Conservation (phyloP, 176 grass and related monocot species). For the Oryza nivara region DNA sequence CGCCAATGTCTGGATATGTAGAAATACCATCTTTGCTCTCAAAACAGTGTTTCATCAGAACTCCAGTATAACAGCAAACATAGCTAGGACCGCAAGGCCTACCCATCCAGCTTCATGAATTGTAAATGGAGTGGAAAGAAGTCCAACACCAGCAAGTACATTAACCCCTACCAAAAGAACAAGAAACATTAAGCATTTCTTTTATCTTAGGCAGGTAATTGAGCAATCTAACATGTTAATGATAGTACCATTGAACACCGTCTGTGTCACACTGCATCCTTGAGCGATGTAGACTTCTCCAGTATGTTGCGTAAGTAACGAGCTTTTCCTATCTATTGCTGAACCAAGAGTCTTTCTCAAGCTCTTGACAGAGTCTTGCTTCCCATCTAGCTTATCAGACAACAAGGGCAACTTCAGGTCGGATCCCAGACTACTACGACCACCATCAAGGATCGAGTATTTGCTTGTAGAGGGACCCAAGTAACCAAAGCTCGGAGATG, state of each 20-base stretch:
- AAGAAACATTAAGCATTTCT: conserved; percentile 14
- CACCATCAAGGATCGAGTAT: conserved; percentile 54
- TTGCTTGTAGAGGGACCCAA: conserved; percentile 64
- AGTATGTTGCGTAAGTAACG: conserved; percentile 55
- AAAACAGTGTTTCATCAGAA: conserved; percentile 83
- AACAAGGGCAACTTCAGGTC: conserved; percentile 68
- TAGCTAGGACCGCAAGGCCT: conserved; percentile 57
- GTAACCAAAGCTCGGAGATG: conserved; percentile 85
- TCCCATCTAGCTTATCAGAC: conserved; percentile 52
- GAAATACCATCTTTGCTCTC: conserved; percentile 90
- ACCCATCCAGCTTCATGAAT: conserved; percentile 85
- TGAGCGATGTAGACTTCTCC: conserved; percentile 64
- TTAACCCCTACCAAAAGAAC: conserved; percentile 65
- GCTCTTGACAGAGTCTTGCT: conserved; percentile 56
- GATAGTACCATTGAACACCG: conserved; percentile 89
- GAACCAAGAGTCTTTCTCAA: conserved; percentile 52
- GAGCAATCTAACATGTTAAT: neutral
- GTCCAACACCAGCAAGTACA: conserved; percentile 80
- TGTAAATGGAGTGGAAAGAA: conserved; percentile 91
- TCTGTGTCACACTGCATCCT: conserved; percentile 85
- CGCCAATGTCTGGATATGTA: conserved; percentile 93
- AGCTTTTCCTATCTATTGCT: conserved; percentile 52
- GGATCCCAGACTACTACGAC: conserved; percentile 58
- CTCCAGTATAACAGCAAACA: conserved; percentile 93
- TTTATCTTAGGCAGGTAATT: conserved; percentile 12